phyloP scores from a whole-genome alignment of 164 flowering plant species.

The Liriodendron chinense region DNA sequence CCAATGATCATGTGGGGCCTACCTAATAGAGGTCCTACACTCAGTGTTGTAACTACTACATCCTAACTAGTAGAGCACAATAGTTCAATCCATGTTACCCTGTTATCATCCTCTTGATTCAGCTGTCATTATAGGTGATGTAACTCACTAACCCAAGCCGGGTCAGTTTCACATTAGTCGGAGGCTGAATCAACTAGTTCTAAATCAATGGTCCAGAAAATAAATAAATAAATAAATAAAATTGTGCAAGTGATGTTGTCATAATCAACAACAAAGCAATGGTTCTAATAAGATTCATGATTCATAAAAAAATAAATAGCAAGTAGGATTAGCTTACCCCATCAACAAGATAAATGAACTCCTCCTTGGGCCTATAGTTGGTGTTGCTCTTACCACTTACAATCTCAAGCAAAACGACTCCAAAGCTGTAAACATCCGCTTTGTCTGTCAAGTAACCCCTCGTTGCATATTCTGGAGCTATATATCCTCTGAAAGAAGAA shows the following conservation, averaged over 20 bases:
- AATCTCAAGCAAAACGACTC: conserved; percentile 40
- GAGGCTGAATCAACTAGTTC: too few relatives aligned
- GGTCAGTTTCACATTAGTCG: too few relatives aligned
- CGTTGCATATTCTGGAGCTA: conserved; percentile 49
- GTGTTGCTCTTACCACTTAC: conserved; percentile 44
- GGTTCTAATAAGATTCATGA: neutral
- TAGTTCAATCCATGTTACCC: too few relatives aligned
- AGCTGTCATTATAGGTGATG: too few relatives aligned
- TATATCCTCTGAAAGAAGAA: conserved; percentile 34
- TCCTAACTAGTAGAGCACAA: too few relatives aligned
- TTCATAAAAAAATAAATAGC: neutral
- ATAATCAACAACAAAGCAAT: neutral
- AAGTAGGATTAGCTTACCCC: conserved; percentile 24
- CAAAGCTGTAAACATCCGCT: conserved; percentile 48
- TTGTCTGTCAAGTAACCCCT: conserved; percentile 43
- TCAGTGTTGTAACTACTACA: too few relatives aligned
- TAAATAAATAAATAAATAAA: too few relatives aligned
- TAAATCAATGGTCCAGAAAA: neutral
- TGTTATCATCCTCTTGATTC: too few relatives aligned
- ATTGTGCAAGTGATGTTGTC: neutral
- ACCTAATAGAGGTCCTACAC: too few relatives aligned
- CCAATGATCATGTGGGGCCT: too few relatives aligned
- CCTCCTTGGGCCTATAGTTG: conserved; percentile 30
- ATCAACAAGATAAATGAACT: conserved; percentile 39
- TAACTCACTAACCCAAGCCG: too few relatives aligned